Conservation (phyloP, 1,139 yeast species). For the Geotrichum candidum region DNA sequence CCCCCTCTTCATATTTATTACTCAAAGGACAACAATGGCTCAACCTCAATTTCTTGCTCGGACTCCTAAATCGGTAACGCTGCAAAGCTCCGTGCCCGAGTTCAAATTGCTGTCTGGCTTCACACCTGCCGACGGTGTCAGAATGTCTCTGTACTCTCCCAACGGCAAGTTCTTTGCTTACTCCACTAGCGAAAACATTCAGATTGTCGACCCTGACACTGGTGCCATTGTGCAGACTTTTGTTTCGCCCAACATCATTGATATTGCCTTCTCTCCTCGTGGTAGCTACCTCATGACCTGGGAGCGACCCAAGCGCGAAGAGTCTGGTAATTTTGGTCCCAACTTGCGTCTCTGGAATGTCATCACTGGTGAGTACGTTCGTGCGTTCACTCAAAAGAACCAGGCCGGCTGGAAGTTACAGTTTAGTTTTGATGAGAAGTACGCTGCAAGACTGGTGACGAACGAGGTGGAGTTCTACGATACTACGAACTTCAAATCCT, state of each 20-base stretch:
- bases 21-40: neutral
- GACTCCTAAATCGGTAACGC: conserved; percentile 55
- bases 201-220: conserved; percentile 51
- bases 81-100: conserved; percentile 49
- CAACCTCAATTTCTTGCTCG: conserved; percentile 40
- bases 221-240: conserved; percentile 44
- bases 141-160: conserved; percentile 42
- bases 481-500: conserved; percentile 48
- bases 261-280: conserved; percentile 77
- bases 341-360: conserved; percentile 71
- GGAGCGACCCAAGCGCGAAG: conserved; percentile 72
- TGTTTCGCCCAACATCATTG: conserved; percentile 61
- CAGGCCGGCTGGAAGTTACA: conserved; percentile 92
- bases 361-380: conserved; percentile 44
- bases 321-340: conserved; percentile 59
- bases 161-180: conserved; percentile 47
- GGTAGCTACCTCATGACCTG: conserved; percentile 85
- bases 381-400: conserved; percentile 69
- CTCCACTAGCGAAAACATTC: conserved; percentile 44
- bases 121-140: conserved; percentile 28
- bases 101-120: conserved; percentile 30
- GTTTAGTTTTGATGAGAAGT: conserved; percentile 71
- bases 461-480: conserved; percentile 69
- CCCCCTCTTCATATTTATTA: neutral
- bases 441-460: conserved; percentile 55